Conservation (phyloP, 345 rosid genomes). For the Eucalyptus microcorys region DNA sequence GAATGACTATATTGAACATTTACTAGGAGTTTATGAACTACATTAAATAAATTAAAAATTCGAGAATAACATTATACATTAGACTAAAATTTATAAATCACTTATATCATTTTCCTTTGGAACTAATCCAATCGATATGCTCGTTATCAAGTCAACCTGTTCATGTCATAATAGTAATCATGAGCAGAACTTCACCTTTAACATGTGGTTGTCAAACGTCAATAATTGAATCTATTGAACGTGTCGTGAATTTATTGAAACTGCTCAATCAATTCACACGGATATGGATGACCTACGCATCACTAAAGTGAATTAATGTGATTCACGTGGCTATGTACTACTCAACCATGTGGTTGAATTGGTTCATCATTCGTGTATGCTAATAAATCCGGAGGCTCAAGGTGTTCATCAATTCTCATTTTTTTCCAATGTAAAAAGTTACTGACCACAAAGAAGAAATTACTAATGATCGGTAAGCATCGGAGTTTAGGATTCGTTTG, state of each 20-base stretch:
- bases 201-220: neutral
- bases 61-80: rapidly evolving
- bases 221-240: neutral
- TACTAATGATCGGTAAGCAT: neutral
- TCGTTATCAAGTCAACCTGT: neutral
- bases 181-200: neutral
- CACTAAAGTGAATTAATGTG: neutral
- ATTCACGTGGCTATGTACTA: neutral
- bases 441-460: neutral
- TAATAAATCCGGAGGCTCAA: too few relatives aligned
- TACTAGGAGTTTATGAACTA: rapidly evolving
- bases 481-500: rapidly evolving
- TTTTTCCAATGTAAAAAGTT: neutral
- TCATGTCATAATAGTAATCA: neutral
- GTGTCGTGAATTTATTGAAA: neutral
- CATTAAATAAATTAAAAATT: rapidly evolving
- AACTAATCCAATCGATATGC: neutral
- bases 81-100: rapidly evolving
- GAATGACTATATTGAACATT: rapidly evolving
- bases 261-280: neutral
- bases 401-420: neutral
- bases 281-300: neutral
- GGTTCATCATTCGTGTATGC: too few relatives aligned
- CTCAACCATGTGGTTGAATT: too few relatives aligned
- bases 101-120: neutral